phyloP scores from a whole-genome alignment of 208 protist genomes.

The Leishmania tropica region DNA sequence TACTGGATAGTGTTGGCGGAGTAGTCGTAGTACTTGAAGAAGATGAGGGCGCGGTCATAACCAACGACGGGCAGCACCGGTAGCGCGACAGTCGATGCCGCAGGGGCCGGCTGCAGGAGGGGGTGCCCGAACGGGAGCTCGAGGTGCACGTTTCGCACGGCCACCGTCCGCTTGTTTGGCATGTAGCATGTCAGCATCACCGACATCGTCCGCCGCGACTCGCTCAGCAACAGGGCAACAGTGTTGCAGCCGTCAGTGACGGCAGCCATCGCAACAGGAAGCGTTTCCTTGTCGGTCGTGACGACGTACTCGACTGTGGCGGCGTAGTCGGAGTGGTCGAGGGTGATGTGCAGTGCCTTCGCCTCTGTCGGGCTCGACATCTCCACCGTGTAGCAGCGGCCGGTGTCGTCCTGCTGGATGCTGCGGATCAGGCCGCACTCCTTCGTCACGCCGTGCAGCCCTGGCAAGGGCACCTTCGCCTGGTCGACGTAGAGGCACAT shows the following conservation, averaged over 20 bases:
- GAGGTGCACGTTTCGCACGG: constrained; percentile 37
- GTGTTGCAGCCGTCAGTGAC: constrained; percentile 20
- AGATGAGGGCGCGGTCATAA: constrained; percentile 54
- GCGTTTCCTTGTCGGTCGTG: constrained; percentile 21
- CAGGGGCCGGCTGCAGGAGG: constrained; percentile 4
- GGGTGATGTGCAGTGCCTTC: constrained; percentile 17
- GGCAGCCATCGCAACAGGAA: constrained; percentile 16
- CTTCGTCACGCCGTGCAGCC: constrained; percentile 19
- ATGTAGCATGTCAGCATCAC: constrained; percentile 18
- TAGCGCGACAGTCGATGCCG: constrained; percentile 1
- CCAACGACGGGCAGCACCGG: constrained; percentile 34
- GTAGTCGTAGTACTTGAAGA: constrained; percentile 86
- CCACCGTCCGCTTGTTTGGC: constrained; percentile 11
- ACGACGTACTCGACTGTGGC: constrained; percentile 27
- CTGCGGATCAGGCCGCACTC: constrained; percentile 21
- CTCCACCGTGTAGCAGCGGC: constrained; percentile 29
- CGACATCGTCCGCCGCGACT: constrained; percentile 18
- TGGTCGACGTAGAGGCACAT: constrained; percentile 62
- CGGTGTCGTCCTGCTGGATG: constrained; percentile 10
- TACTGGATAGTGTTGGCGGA: constrained; percentile 53
- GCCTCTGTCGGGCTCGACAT: constrained; percentile 21
- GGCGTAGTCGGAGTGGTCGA: constrained; percentile 28
- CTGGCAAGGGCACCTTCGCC: constrained; percentile 28
- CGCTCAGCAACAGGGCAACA: constrained; percentile 22
- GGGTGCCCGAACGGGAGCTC: constrained; percentile 25